Base-by-base conservation (phyloP, 495 filamentous ascomycete genomes). In the Rhypophila decipiens region DNA sequence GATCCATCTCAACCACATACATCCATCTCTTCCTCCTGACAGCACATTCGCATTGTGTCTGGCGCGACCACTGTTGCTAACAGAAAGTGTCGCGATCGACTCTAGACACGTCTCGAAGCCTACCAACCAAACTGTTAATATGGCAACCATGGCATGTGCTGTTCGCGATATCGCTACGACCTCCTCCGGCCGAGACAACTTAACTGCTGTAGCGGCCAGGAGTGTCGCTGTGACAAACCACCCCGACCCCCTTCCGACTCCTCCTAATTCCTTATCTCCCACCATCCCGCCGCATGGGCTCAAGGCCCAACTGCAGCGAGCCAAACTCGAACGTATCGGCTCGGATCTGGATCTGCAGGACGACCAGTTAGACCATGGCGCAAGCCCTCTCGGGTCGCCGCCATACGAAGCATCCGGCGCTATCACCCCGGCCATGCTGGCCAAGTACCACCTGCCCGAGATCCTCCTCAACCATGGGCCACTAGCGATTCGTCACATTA, bases 181-280 rank as follows among this genome's bases (percentile, higher is more conserved):
- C 58, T 46, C 58, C 64, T 67, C 64, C 71, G 68, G 72, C 69
- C 74, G 70, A 72, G 75, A 80, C 66, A 80, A 71, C 72, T 77
- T 82, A 66, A 71, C 77, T 75, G 69, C 64, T 67, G 76, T 78
- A 65, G 71, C 74, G 68, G 80, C 64, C 68, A 70, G 69, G 71
- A 75, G 56, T 59, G 78, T 68, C 66, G 75, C 64, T 78, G 72
- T 70, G 72, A 65, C 74, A 52, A 68, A 68, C 24, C 67, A 69
- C 76, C 70, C 64, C 80, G 94, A 56, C 87, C 44, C 65, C 61
- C 82, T 96, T 56, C 90, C 85, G 42, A 97, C 91, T 68, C 91
- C 91, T 58, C 91, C 91, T 44, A 94, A 94, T 71, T 96, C 93
- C 61, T 90, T 96, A 64, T 96, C 91, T 31, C 93, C 91, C 24